Evolutionary conservation across 225 moss, liverwort and hornwort species (phyloP).

Genomic region (Ulota crispa): DNA sequence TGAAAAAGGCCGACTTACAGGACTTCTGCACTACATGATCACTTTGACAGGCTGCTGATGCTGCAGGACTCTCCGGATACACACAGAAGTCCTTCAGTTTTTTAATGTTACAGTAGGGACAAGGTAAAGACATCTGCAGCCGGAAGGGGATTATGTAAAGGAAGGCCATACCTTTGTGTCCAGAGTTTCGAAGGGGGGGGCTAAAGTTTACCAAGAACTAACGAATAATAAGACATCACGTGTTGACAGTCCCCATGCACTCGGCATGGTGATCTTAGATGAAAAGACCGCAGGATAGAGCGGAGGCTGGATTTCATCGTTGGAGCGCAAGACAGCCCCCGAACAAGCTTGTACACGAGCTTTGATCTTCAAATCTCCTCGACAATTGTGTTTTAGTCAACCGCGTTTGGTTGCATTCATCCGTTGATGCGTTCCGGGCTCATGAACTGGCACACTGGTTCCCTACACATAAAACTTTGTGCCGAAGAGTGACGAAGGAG

Average conservation of each 20-base stretch:
- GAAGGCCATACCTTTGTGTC: neutral
- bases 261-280: slow-evolving; percentile 41
- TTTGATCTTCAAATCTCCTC: neutral
- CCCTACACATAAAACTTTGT: slow-evolving; percentile 54
- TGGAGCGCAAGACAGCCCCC: slow-evolving; percentile 61
- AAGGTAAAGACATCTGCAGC: neutral
- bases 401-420: neutral
- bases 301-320: slow-evolving; percentile 67
- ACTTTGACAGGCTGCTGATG: neutral
- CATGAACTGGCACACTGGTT: neutral
- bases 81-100: neutral
- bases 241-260: slow-evolving; percentile 27
- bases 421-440: neutral
- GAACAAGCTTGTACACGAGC: slow-evolving; percentile 53
- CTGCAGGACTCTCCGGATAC: neutral
- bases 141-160: neutral
- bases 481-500: slow-evolving; percentile 45
- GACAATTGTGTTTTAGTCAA: neutral
- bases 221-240: slow-evolving; percentile 22
- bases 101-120: neutral
- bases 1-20: neutral
- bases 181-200: slow-evolving; percentile 32
- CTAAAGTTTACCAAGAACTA: slow-evolving; percentile 46
- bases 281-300: slow-evolving; percentile 43
- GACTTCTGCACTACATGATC: neutral